Conservation (phyloP, 2,329 filamentous ascomycete genomes). For the Nakataea oryzae region DNA sequence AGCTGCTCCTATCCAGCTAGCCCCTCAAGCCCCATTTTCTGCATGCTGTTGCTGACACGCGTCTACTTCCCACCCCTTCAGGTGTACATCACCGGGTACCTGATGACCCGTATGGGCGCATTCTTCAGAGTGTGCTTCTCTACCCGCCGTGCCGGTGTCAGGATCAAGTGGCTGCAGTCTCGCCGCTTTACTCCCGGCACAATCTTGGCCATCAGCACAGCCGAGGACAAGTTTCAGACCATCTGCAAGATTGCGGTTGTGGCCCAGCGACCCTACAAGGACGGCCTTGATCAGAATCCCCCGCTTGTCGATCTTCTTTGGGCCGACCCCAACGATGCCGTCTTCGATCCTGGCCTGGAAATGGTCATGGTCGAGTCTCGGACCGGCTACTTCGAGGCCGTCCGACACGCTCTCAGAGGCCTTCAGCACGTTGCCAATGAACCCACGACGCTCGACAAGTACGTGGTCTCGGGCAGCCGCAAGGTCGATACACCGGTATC, state of each 20-base stretch:
- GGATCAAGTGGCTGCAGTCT: slow-evolving; percentile 53
- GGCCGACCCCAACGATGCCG: slow-evolving; percentile 43
- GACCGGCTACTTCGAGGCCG: slow-evolving; percentile 65
- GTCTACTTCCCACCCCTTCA: slow-evolving; percentile 19
- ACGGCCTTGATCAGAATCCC: slow-evolving; percentile 52
- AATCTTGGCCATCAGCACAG: slow-evolving; percentile 40
- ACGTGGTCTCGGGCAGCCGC: slow-evolving; percentile 41
- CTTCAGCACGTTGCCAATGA: slow-evolving; percentile 51
- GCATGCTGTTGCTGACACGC: not conserved
- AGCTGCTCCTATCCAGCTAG: slow-evolving; percentile 9
- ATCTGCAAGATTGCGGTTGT: slow-evolving; percentile 63
- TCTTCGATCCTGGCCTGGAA: slow-evolving; percentile 58
- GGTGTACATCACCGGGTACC: slow-evolving; percentile 57
- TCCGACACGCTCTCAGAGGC: slow-evolving; percentile 60
- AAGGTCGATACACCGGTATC: slow-evolving; percentile 19
- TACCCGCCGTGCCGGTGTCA: slow-evolving; percentile 50
- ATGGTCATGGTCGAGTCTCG: slow-evolving; percentile 73
- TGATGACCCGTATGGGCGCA: slow-evolving; percentile 51
- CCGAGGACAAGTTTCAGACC: slow-evolving; percentile 49
- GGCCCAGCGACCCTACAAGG: slow-evolving; percentile 54
- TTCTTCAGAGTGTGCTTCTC: slow-evolving; percentile 64
- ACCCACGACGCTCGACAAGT: slow-evolving; percentile 40
- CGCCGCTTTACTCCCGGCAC: slow-evolving; percentile 40
- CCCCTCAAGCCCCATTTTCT: too few relatives aligned
- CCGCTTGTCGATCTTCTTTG: slow-evolving; percentile 71